Percentiles rank a stretch among this genome's conserved stretches.
Evolutionary conservation across 306 rosid species (phyloP).

Genomic region (Senna tora): DNA sequence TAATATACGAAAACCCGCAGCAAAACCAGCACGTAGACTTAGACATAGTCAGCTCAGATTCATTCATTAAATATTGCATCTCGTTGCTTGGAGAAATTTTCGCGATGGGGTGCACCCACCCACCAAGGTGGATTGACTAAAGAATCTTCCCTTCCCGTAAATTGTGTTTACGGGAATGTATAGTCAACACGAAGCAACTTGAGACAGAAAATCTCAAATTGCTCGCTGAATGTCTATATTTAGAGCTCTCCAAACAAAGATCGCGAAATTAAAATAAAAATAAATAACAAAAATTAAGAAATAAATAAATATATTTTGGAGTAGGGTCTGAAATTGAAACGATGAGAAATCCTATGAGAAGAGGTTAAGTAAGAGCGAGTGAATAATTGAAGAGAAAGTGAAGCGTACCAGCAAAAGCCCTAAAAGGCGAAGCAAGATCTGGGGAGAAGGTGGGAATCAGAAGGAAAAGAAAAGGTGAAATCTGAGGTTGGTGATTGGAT

Average conservation of each 20-base stretch:
- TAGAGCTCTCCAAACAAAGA: not conserved
- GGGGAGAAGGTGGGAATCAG: constrained; percentile 17
- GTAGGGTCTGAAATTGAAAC: not conserved
- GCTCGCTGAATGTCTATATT: not conserved
- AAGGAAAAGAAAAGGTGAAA: constrained; percentile 31
- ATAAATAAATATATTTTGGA: no score
- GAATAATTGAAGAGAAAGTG: not conserved
- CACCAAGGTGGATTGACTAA: not conserved
- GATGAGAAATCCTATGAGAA: not conserved
- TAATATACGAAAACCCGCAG: not conserved
- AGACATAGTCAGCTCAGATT: constrained; percentile 26
- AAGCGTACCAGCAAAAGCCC: constrained; percentile 43
- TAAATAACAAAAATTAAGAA: no score
- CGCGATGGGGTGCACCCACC: not conserved
- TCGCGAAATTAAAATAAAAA: not conserved
- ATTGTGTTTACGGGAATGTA: not conserved
- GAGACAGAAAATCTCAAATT: not conserved
- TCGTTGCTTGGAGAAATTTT: constrained; percentile 10
- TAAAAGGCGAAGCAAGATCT: constrained; percentile 59
- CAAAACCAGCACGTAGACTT: constrained; percentile 2
- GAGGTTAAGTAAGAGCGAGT: not conserved
- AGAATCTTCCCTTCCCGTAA: not conserved
- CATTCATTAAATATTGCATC: not conserved
- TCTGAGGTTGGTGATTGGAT: constrained; percentile 32
- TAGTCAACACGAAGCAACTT: not conserved